These are phyloP conservation scores for Colletotrichum tofieldiae DNA, from an alignment of 2,329 filamentous ascomycete genomes.

Conservation along the genomic window DNA sequence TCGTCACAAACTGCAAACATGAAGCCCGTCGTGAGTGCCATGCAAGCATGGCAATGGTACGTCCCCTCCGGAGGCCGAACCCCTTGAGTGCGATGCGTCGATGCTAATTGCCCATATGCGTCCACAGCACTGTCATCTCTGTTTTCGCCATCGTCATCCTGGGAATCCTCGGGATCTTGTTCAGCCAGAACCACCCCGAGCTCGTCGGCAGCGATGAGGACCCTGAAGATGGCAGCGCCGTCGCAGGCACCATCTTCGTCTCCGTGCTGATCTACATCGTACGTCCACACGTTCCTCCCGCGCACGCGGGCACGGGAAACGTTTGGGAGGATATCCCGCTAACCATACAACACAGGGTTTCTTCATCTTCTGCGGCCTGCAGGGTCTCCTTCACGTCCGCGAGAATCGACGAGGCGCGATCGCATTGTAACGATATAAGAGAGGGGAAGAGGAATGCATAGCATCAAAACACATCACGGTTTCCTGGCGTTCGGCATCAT, in stretches of 20 bases:
- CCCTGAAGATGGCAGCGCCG: slow-evolving; percentile 80
- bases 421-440: slow-evolving; percentile 68
- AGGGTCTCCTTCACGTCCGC: slow-evolving; percentile 88
- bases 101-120: slow-evolving; percentile 6
- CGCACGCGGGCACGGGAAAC: background rate
- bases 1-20: slow-evolving; percentile 68
- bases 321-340: background rate
- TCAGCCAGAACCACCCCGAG: slow-evolving; percentile 84
- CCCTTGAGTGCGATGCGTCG: background rate
- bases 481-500: slow-evolving; percentile 42
- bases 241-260: slow-evolving; percentile 88
- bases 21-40: slow-evolving; percentile 94
- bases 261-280: slow-evolving; percentile 92
- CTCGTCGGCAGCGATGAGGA: slow-evolving; percentile 84
- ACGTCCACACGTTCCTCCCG: slow-evolving; percentile 59
- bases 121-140: slow-evolving; percentile 79
- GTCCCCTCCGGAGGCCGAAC: slow-evolving; percentile 49
- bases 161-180: slow-evolving; percentile 78
- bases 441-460: slow-evolving; percentile 17
- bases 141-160: slow-evolving; percentile 77
- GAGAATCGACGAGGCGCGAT: slow-evolving; percentile 89
- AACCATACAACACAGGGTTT: slow-evolving; percentile 74
- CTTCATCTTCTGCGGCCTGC: slow-evolving; percentile 91
- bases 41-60: slow-evolving; percentile 97
- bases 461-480: slow-evolving; percentile 42